A percentile compares a stretch with the other conserved stretches of the same genome.
phyloP scores from a whole-genome alignment of 129 eudicot genomes.

The Logfia minima region DNA sequence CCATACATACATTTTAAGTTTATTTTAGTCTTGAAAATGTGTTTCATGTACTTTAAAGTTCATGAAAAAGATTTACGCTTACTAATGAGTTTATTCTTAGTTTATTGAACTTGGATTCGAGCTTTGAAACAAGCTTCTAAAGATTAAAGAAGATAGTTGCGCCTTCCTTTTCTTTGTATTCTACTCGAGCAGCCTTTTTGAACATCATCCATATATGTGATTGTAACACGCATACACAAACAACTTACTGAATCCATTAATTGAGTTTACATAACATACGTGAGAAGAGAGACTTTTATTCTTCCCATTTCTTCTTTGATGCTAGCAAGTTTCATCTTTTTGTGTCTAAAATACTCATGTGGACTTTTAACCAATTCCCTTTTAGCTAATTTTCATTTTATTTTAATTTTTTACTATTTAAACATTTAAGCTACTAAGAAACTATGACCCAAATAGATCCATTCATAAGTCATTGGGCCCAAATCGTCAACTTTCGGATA shows the following conservation, averaged over 20 bases:
- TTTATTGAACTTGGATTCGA: too few relatives aligned
- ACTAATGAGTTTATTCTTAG: too few relatives aligned
- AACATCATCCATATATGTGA: background rate
- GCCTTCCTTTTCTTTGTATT: background rate
- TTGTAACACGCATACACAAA: background rate
- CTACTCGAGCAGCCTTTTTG: background rate
- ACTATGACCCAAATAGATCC: background rate
- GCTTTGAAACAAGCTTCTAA: too few relatives aligned
- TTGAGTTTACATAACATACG: background rate
- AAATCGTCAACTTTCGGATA: background rate
- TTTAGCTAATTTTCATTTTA: background rate
- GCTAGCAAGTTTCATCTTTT: background rate
- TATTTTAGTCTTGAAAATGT: too few relatives aligned
- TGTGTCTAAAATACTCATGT: too few relatives aligned
- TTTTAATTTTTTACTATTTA: background rate
- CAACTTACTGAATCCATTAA: background rate
- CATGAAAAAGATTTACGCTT: too few relatives aligned
- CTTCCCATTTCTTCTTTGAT: background rate
- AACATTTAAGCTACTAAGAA: background rate
- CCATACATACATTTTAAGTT: too few relatives aligned
- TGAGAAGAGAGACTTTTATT: background rate
- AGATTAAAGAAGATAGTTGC: too few relatives aligned
- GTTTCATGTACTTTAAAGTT: too few relatives aligned
- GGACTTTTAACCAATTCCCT: background rate
- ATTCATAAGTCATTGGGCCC: background rate